Evolutionary conservation across 2,329 filamentous ascomycete species (phyloP), one percentile per base, ranked within the genome.

Genomic region (Thermochaetoides dissita): DNA sequence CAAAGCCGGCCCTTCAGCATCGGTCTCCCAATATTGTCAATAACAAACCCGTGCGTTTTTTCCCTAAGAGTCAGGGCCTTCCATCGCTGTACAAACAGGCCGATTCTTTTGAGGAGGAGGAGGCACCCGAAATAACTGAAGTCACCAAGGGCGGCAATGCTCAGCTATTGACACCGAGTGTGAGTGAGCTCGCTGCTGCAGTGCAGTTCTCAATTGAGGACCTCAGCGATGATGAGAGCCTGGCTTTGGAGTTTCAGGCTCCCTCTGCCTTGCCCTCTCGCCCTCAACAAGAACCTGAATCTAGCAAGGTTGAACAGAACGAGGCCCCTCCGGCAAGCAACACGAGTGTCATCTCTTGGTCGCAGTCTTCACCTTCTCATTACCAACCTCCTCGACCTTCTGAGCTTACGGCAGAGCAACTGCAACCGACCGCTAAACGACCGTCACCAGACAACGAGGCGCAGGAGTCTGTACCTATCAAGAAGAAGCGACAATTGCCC

Each of bases 151-250:
- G 17, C 17, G 17, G 17, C 17, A 5, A 3, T 24, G 17, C 17
- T 24, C 17, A 24, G 17, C 17, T 5, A 24, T 24, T 5, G 17
- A 5, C 17, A 5, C 17, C 17, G 17, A 24, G 17, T 24, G 17
- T 24, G 17, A 24, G 17, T 24, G 17, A 24, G 17, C 17, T 24
- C 17, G 17, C 17, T 24, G 17, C 17, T 24, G 17, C 17, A 24
- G 17, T 24, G 17, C 17, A 24, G 17, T 24, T 24, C 17, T 24
- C 17, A 24, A 24, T 24, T 24, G 17, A 24, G 17, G 17, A 24
- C 17, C 17, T 94, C 51, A 85, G 86, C 53, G 84, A 89, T 56
- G 87, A 94, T 51, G 72, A 80, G 12, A 74, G 86, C 42, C 66
- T 94, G 24, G 83, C 84, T 47, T 61, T 83, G 12, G 73, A 87